Base-by-base conservation (phyloP, 805 yeast genomes). In the Candida sonorensis region DNA sequence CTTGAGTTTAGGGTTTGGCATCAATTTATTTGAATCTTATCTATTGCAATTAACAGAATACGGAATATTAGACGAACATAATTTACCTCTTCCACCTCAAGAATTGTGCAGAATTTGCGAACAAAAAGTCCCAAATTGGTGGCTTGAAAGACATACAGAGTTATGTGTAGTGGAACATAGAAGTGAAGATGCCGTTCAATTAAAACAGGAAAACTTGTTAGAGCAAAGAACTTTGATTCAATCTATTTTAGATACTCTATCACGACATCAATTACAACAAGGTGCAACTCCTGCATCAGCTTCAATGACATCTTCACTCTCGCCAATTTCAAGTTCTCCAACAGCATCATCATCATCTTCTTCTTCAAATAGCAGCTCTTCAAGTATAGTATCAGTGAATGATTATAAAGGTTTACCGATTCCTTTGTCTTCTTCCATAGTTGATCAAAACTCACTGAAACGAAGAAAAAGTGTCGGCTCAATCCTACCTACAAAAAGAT, bases 51-150 rank as follows among this genome's bases (percentile, higher is more conserved):
- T 90, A 5, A 72, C 81, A 17, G 84, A 78, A 22, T 54, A 69
- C 25, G 84, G 79, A 7, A 64, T 79, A 11, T 65, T 76, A 3
- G 81, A 81, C 43, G 81, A 77, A 46, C 66, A 59, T 9, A 64
- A 67, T 37, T 67, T 85, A 0, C 94, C 95, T 0, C 69, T 75
- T n/a, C 96, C 95, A 1, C 78, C 79, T 16, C 69, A 77, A 35
- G 86, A 83, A 23, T 61, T 92, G 20, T 92, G 99, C 55, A 70
- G 96, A 29, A 87, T 92, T 17, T 92, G 99, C 58, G 99, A 92
- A 50, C 76, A 77, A 19, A 72, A 72, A 29, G 77, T 87, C n/a
- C 96, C 95, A 4, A 82, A 87, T 4, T 92, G 98, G 98, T 92
- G 94, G 81, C 65, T 92, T 24, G 98, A 90, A 46, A 71, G 79